Percentiles rank a stretch among this genome's conserved stretches.
phyloP scores from a whole-genome alignment of 2,329 filamentous ascomycete species.

The Penicillium thymicola region DNA sequence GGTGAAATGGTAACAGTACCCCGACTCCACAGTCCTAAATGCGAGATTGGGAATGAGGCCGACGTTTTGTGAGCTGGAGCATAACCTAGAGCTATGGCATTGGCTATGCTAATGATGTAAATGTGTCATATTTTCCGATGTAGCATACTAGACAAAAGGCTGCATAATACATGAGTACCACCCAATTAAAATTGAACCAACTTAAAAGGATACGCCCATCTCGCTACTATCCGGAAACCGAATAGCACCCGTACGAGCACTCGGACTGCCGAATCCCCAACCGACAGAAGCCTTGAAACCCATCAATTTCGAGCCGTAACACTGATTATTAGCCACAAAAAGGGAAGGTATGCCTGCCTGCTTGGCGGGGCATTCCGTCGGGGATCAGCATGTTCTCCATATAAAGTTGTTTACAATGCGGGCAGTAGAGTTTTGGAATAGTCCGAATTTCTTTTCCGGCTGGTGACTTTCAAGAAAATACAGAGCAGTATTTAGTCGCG shows the following conservation, averaged over 20 bases:
- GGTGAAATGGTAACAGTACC: background rate
- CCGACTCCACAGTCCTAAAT: background rate
- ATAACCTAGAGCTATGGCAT: background rate
- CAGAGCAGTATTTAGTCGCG: too few species aligned
- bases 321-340: conserved; percentile 5
- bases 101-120: background rate
- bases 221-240: background rate
- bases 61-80: background rate
- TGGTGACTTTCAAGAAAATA: too few species aligned
- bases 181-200: too few species aligned
- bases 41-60: background rate
- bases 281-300: background rate
- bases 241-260: background rate
- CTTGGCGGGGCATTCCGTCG: background rate
- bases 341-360: background rate
- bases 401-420: too few species aligned
- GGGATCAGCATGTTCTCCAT: background rate
- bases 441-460: too few species aligned
- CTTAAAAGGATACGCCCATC: background rate
- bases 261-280: background rate
- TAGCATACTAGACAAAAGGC: background rate
- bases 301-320: background rate
- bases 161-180: background rate
- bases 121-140: background rate
- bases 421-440: too few species aligned